Conservation (phyloP, 495 filamentous ascomycete genomes). For the Haplographium delicatum region DNA sequence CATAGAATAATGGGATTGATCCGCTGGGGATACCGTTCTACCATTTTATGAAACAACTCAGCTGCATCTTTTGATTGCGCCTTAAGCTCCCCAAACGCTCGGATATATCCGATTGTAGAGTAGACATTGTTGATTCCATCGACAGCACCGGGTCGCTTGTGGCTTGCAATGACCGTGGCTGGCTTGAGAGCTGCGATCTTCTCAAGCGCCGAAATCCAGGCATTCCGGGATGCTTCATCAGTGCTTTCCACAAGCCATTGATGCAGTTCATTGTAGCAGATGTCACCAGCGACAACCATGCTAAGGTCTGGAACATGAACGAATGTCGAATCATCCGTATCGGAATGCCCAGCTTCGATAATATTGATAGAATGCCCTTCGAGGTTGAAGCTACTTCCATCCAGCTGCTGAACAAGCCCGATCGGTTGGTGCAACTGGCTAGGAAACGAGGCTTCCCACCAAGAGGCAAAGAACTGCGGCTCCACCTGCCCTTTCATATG, state of each 20-base stretch:
- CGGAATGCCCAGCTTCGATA: conserved; percentile 8
- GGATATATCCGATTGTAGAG: not conserved
- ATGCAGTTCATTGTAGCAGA: conserved; percentile 31
- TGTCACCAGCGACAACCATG: conserved; percentile 4
- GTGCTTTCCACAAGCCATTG: conserved; percentile 31
- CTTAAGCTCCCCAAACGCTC: not conserved
- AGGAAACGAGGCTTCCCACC: not conserved
- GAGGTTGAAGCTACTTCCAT: not conserved
- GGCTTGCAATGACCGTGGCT: conserved; percentile 29
- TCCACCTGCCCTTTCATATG: conserved; percentile 31
- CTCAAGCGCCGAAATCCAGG: conserved; percentile 32
- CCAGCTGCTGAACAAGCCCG: not conserved
- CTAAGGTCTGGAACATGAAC: not conserved
- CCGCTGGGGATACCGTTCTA: not conserved
- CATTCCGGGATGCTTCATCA: conserved; percentile 18
- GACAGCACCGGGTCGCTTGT: conserved; percentile 18
- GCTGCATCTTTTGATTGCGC: not conserved
- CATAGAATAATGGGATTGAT: not conserved
- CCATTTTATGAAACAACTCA: not conserved
- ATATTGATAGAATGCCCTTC: conserved; percentile 1
- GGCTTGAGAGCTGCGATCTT: conserved; percentile 28
- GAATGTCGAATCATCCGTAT: not conserved
- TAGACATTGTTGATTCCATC: not conserved
- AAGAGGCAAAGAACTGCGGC: not conserved
- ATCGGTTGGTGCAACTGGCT: not conserved